Conservation (phyloP, 2,329 filamentous ascomycete species). For the Cordyceps javanica region DNA sequence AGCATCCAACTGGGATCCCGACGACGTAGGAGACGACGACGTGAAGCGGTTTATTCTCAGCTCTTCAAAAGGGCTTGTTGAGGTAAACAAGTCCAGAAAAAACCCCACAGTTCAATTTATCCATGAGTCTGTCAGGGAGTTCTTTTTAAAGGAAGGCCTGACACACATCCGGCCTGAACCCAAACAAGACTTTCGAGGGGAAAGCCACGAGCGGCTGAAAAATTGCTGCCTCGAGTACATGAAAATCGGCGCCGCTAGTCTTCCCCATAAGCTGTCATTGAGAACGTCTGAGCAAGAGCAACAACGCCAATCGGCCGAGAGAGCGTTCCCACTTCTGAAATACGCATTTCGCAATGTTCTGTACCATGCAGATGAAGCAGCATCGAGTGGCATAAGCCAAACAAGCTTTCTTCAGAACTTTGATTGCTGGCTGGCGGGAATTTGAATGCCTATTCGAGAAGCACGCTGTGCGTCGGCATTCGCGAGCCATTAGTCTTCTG, state of each 20-base stretch:
- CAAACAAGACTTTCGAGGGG: background rate
- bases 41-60: conserved; percentile 30
- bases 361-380: conserved; percentile 16
- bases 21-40: conserved; percentile 11
- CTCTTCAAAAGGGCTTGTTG: conserved; percentile 41
- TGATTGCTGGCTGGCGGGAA: background rate
- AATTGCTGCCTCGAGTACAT: conserved; percentile 9
- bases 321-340: conserved; percentile 13
- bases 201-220: conserved; percentile 16
- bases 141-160: conserved; percentile 30
- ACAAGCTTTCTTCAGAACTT: background rate
- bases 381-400: background rate
- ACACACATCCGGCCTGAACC: background rate
- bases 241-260: background rate
- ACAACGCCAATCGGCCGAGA: background rate
- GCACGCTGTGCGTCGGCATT: background rate
- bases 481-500: conserved; percentile 8
- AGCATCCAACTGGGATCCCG: conserved; percentile 8
- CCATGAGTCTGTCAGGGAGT: conserved; percentile 45
- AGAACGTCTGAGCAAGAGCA: background rate
- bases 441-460: background rate
- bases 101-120: conserved; percentile 35
- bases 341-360: conserved; percentile 15
- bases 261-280: background rate
- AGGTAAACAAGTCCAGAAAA: conserved; percentile 24